phyloP scores from a whole-genome alignment of 495 filamentous ascomycete species.

The Tetracladium marchalianum region DNA sequence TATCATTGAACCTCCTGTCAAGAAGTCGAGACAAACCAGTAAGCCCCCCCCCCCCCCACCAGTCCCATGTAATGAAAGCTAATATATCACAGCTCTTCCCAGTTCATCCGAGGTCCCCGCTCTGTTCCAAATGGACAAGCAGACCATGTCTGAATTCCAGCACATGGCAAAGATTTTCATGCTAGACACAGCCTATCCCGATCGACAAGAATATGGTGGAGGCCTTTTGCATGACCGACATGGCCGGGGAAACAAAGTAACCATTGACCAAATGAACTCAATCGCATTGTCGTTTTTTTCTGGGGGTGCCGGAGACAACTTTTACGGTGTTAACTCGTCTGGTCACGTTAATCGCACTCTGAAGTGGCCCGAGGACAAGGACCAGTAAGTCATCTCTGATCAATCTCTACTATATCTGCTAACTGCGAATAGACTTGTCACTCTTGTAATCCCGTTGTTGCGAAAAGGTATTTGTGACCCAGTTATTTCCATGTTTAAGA shows the following conservation, averaged over 20 bases:
- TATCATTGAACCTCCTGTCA: no score
- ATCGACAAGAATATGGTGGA: slow-evolving; percentile 49
- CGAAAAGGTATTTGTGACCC: slow-evolving; percentile 13
- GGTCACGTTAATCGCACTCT: slow-evolving; percentile 26
- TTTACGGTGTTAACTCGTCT: slow-evolving; percentile 38
- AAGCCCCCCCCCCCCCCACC: not conserved
- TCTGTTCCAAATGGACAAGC: no score
- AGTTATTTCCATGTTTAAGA: no score
- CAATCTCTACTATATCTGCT: not conserved
- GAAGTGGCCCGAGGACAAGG: slow-evolving; percentile 47
- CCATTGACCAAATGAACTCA: no score
- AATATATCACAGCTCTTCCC: no score
- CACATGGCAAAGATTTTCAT: slow-evolving; percentile 51
- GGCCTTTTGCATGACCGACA: slow-evolving; percentile 20
- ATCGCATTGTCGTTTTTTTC: no score
- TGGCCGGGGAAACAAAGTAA: no score
- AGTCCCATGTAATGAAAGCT: no score
- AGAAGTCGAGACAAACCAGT: not conserved
- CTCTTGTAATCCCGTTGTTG: slow-evolving; percentile 46
- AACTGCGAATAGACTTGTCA: slow-evolving; percentile 31
- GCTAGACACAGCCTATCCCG: slow-evolving; percentile 45
- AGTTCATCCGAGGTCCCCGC: no score
- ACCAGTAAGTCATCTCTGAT: slow-evolving; percentile 24
- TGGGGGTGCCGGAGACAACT: slow-evolving; percentile 25
- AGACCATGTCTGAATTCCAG: slow-evolving; percentile 30